phyloP scores from a whole-genome alignment of 208 protist species.

The Lotmaria passim region DNA sequence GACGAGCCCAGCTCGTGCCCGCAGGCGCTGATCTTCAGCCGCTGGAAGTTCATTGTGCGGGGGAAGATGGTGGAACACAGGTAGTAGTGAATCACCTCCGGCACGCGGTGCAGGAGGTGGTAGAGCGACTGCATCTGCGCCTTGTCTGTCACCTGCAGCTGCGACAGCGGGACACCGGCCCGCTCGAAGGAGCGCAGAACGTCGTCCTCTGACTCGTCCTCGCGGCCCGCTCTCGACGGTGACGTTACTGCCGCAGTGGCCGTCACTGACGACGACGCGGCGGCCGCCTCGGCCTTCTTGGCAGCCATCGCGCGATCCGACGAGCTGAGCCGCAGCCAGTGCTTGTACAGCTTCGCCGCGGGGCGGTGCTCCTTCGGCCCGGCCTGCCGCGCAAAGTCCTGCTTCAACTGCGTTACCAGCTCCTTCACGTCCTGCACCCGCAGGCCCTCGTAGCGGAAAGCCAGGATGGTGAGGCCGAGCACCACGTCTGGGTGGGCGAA shows the following conservation, averaged over 20 bases:
- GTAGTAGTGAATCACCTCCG: constrained; percentile 89
- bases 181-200: constrained; percentile 39
- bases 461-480: constrained; percentile 92
- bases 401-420: constrained; percentile 84
- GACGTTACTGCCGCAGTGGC: neutral
- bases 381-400: constrained; percentile 85
- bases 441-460: constrained; percentile 94
- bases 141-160: constrained; percentile 80
- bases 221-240: neutral
- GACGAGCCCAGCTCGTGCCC: constrained; percentile 94
- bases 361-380: constrained; percentile 90
- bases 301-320: constrained; percentile 33
- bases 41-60: constrained; percentile 87
- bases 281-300: constrained; percentile 7
- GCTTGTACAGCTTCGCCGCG: constrained; percentile 73
- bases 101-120: constrained; percentile 60
- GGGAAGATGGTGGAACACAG: constrained; percentile 90
- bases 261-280: no score
- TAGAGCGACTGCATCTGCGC: constrained; percentile 71
- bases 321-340: constrained; percentile 76
- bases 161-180: constrained; percentile 83
- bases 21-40: constrained; percentile 94
- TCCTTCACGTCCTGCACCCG: constrained; percentile 75
- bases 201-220: constrained; percentile 24
- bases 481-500: constrained; percentile 96